Evolutionary conservation across 495 filamentous ascomycete species (phyloP), one percentile per base, ranked within the genome.

Genomic region (Pseudevernia furfuracea): DNA sequence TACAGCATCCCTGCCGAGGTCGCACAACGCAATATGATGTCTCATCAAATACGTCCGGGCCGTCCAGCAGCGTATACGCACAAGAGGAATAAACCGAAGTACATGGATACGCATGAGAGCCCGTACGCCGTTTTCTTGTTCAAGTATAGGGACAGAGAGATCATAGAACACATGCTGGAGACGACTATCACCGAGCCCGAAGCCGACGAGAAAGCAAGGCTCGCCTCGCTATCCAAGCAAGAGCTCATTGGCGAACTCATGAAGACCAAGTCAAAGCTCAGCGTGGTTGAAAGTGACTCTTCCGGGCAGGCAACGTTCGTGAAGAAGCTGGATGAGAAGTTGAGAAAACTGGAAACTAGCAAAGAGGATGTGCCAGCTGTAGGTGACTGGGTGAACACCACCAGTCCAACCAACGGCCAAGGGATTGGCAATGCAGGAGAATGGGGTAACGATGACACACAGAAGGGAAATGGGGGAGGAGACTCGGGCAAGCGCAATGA

Each of bases 101-200:
- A 80, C 68, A 59, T 79, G 58, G 78, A 80, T 64, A 67, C 59
- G 1, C 67, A 76, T 53, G 69, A 74, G 32, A 69, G 69, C 34
- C 79, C 79, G 36, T 82, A 80, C 61, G 79, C 79, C 6, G 74
- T 79, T 0, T 81, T 82, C 67, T 58, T 71, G 15, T 82, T 82
- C 72, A 78, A 76, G 53, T 82, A 81, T 66, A 73, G 78, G 10
- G 69, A 68, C 41, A 70, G 66, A 59, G 70, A 44, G 12, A 46
- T 64, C 3, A 37, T 69, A 4, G 66, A 71, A 56, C 14, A 57
- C n/a, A 55, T 69, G 41, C 4, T 69, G 3, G 32, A 52, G 1
- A 37, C 49, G 14, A 53, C 43, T 1, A 58, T 69, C 14, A 3
- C 59, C 1, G 62, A 68, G 32, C 38, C 65, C n/a, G 64, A 68